These are phyloP conservation scores for Magnaporthales sp. DNA, from an alignment of 2,329 filamentous ascomycete genomes.

Conservation along the genomic window DNA sequence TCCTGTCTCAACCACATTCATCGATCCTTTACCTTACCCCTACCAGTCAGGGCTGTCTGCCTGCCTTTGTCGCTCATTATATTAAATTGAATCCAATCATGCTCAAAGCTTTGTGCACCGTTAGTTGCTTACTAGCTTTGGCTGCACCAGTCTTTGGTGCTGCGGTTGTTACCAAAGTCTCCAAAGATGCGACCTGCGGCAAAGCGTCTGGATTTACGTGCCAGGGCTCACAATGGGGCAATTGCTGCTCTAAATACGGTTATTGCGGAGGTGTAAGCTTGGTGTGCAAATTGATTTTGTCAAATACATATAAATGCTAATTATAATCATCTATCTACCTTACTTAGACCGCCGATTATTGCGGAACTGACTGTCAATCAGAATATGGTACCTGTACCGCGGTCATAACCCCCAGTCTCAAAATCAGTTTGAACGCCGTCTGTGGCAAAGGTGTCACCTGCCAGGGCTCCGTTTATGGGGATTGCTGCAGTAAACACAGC, in stretches of 20 bases:
- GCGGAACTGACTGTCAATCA: conserved; percentile 9
- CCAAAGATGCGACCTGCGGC: not conserved
- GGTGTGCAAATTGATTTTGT: not conserved
- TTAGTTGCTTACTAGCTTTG: not conserved
- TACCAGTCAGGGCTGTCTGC: no score
- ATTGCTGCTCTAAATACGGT: conserved; percentile 10
- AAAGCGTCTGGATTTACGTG: conserved; percentile 4
- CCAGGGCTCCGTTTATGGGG: no score
- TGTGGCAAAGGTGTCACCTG: no score
- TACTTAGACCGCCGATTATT: conserved; percentile 8
- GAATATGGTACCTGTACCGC: conserved; percentile 5
- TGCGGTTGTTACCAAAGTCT: not conserved
- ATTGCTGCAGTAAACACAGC: no score
- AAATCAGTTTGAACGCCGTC: no score
- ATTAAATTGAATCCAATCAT: no score
- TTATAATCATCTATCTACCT: not conserved
- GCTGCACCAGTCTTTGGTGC: not conserved
- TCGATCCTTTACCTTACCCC: no score
- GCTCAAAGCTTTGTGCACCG: no score
- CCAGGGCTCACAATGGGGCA: conserved; percentile 8
- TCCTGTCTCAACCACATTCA: no score
- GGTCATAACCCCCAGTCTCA: no score
- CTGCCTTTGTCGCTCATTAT: no score
- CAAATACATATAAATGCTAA: not conserved
- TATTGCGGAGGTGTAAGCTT: conserved; percentile 7